Evolutionary conservation across 2,329 filamentous ascomycete species (phyloP), one percentile per base, ranked within the genome.

Genomic region (Cadophora sp.): DNA sequence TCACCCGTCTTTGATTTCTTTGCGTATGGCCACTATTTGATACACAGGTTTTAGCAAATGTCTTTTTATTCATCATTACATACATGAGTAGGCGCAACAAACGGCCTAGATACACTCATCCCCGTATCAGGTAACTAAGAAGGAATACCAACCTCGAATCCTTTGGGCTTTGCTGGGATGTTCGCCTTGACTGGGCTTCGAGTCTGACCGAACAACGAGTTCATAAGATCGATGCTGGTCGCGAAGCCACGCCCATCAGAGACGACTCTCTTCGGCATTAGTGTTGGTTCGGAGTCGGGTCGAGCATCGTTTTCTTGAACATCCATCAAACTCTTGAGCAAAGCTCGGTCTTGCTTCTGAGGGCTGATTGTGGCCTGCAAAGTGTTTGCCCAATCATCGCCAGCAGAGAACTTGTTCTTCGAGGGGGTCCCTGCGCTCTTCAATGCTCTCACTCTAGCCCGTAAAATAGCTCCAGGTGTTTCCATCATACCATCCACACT

Each of bases 191-290:
- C 80, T 71, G 85, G 85, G 64, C 84, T 85, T 82, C 87, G 89
- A 71, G 89, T 85, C 80, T 91, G 88, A 79, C 92, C 91, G 80
- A 97, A 97, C 66, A 97, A 83, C 59, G 93, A 97, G 78, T 97
- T 95, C 93, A 97, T 97, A 78, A 97, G 83, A 82, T 97, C 96
- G 81, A 98, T 97, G 76, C 92, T 94, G 24, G 92, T 97, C 24
- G 89, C 87, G 79, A 97, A 95, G 0, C 91, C 90, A 72, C 88
- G 87, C 64, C 86, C 84, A 64, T 77, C 76, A 34, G 75, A 76
- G 22, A 74, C 71, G 50, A 72, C 74, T 71, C 71, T 71, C 59
- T 68, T 72, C 72, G 77, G 64, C 81, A 80, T 68, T 80, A 80
- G 72, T 83, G 72, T 71, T 58, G 68, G 82, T 70, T 84, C 83